Conservation (phyloP, 768 basidiomycete genomes). For the Psilocybe sp. region DNA sequence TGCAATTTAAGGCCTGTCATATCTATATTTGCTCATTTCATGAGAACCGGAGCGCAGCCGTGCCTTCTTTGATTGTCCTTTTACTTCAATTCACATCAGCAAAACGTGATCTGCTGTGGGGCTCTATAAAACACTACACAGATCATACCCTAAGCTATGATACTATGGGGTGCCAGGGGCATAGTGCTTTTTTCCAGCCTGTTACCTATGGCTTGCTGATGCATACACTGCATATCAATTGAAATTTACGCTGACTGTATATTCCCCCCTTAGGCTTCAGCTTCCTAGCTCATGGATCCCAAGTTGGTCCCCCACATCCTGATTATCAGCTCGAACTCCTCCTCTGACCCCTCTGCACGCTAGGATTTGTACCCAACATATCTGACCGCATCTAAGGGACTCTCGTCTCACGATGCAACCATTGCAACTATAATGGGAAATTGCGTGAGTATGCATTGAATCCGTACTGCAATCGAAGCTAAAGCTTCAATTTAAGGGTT, state of each 20-base stretch:
- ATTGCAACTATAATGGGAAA: constrained; percentile 82
- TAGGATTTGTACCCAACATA: constrained; percentile 83
- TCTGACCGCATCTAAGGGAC: constrained; percentile 58
- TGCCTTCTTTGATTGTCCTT: too few relatives aligned
- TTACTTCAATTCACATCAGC: background rate
- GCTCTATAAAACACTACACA: too few relatives aligned
- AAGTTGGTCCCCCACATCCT: constrained; percentile 28
- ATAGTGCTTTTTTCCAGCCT: too few relatives aligned
- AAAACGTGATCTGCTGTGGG: too few relatives aligned
- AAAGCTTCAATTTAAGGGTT: constrained; percentile 28
- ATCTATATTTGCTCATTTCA: background rate
- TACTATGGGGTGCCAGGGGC: too few relatives aligned
- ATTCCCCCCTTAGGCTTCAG: constrained; percentile 54
- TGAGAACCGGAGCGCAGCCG: background rate
- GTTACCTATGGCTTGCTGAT: too few relatives aligned
- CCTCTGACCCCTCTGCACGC: background rate
- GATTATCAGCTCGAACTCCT: background rate
- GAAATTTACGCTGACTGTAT: background rate
- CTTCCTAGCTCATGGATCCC: constrained; percentile 74
- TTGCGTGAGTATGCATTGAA: constrained; percentile 36
- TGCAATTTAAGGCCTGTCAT: background rate
- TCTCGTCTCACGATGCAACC: constrained; percentile 56
- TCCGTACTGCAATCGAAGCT: background rate
- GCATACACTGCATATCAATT: background rate
- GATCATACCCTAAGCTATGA: too few relatives aligned